Conservation (phyloP, 768 basidiomycete species). For the Cubamyces sp. region DNA sequence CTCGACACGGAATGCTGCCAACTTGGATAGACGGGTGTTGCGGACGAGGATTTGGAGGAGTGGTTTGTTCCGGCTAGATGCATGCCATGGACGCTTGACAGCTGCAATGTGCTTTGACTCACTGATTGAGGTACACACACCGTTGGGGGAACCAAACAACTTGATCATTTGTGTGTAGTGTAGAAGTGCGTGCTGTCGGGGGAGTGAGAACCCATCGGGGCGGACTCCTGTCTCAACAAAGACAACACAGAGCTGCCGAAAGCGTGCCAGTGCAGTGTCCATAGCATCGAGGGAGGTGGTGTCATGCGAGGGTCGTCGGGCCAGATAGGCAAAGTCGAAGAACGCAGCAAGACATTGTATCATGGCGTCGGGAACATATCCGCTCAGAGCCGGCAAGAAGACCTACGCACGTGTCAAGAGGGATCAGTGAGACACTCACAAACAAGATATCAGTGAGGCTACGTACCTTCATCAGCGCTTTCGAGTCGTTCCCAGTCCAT, state of each 20-base stretch:
- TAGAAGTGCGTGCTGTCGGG: conserved; percentile 32
- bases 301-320: conserved; percentile 10
- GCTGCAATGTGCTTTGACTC: conserved; percentile 25
- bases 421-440: not conserved
- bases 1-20: conserved; percentile 14
- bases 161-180: conserved; percentile 32
- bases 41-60: conserved; percentile 29
- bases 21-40: conserved; percentile 18
- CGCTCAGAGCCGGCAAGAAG: conserved; percentile 17
- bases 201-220: conserved; percentile 25
- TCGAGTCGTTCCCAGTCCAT: conserved; percentile 34
- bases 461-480: conserved; percentile 32
- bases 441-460: not conserved
- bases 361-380: conserved; percentile 13
- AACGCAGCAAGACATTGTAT: conserved; percentile 18
- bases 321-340: conserved; percentile 29
- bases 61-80: conserved; percentile 24
- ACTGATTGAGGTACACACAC: conserved; percentile 25
- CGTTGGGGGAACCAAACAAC: conserved; percentile 32
- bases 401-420: conserved; percentile 10
- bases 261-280: conserved; percentile 12
- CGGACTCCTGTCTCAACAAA: conserved; percentile 19
- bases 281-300: conserved; percentile 1
- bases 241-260: conserved; percentile 18
- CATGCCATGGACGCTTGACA: conserved; percentile 30